Evolutionary conservation across 495 filamentous ascomycete genomes (phyloP), one percentile per base, ranked within the genome.

Genomic region (Penicillium nucicola): DNA sequence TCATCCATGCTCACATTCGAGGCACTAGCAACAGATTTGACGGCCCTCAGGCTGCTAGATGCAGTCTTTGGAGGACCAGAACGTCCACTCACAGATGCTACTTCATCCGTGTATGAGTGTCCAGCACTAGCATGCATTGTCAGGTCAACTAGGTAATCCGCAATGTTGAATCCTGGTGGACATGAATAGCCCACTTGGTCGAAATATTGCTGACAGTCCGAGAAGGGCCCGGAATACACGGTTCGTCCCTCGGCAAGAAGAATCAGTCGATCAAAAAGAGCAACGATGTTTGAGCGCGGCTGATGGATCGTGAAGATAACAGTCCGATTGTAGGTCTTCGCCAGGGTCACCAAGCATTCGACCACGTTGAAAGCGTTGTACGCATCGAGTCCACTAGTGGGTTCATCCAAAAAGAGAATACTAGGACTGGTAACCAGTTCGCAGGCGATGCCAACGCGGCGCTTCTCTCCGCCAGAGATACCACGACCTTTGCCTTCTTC

Each of bases 291-390:
- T n/a, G 93, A 97, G 50, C 95, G 81, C n/a, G 93, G 93, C 56
- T 98, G 93, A 68, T 98, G 93, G 54, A 98, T 98, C 5, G 93
- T 98, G 75, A 98, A 97, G 48, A 98, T 87, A 50, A 98, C 89
- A 1, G 93, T 98, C 39, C 93, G 81, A 64, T 95, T 92, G 74
- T 97, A 97, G 23, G 84, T 92, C 75, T 93, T 96, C 14, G 93
- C 93, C 38, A 98, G 69, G 4, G 88, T 97, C 34, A 98, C 93
- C 32, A 98, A 77, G 58, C 92, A 97, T 66, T 98, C 93, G 20
- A 98, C 84, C 6, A 97, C 92, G 46, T 97, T 97, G 75, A 92
- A 97, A 0, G 92, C 92, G 61, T 97, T 97, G 73, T 83, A 97
- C 4, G 93, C 88, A 70, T 97, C 93, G 40, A 98, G 77, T 39